phyloP scores from a whole-genome alignment of 1,284 basidiomycete species.

The Bondarzewia mesenterica region DNA sequence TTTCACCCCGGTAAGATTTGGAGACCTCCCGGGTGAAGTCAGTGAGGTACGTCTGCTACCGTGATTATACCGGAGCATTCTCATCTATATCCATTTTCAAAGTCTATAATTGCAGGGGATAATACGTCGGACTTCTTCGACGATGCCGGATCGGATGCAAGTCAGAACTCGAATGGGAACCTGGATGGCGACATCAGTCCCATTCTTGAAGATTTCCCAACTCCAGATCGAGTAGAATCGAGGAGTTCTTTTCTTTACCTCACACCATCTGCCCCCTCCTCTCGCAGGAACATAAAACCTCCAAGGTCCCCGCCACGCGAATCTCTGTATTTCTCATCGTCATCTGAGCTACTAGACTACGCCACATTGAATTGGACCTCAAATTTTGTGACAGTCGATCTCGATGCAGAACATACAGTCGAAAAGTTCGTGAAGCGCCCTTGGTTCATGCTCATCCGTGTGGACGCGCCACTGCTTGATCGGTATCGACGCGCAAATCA shows the following conservation, averaged over 20 bases:
- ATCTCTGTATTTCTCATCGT: slow-evolving; percentile 39
- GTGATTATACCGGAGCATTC: neutral
- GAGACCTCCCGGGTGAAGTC: neutral
- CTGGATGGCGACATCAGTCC: neutral
- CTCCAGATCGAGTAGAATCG: neutral
- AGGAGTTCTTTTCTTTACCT: slow-evolving; percentile 10
- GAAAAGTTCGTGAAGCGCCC: slow-evolving; percentile 78
- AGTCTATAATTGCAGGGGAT: neutral
- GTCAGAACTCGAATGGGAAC: neutral
- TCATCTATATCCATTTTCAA: neutral
- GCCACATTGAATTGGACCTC: slow-evolving; percentile 79
- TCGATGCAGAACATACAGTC: slow-evolving; percentile 54
- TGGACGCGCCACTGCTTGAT: slow-evolving; percentile 78
- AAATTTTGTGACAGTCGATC: slow-evolving; percentile 77
- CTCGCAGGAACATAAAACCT: slow-evolving; percentile 2
- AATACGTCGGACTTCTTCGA: neutral
- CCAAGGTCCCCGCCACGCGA: slow-evolving; percentile 3
- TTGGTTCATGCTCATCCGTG: slow-evolving; percentile 79
- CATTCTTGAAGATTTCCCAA: neutral
- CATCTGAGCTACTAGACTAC: slow-evolving; percentile 59
- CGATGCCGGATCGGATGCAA: neutral
- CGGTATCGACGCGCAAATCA: slow-evolving; percentile 45
- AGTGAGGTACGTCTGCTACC: neutral
- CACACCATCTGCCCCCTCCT: slow-evolving; percentile 5
- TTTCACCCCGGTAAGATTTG: slow-evolving; percentile 39